Evolutionary conservation across 805 yeast genomes (phyloP).

Genomic region (Schwanniomyces occidentalis): DNA sequence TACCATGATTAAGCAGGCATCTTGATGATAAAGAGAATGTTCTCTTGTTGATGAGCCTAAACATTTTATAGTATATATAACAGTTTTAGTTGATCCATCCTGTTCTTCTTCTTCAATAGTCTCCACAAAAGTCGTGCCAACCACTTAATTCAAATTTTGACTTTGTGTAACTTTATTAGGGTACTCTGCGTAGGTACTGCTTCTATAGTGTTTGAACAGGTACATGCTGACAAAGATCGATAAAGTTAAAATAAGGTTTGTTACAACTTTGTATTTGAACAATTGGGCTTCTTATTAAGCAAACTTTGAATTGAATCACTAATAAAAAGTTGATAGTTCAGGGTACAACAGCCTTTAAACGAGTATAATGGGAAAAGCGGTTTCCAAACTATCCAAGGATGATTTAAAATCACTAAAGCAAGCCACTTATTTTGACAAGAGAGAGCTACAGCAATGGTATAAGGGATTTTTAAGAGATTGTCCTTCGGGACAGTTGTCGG

Average conservation of each 20-base stretch:
- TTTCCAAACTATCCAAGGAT: constrained; percentile 88
- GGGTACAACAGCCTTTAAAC: too few species aligned
- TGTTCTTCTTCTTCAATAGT: too few species aligned
- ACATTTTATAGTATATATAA: too few species aligned
- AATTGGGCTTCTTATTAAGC: too few species aligned
- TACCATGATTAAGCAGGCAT: constrained; percentile 37
- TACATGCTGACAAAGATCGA: too few species aligned
- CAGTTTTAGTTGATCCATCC: too few species aligned
- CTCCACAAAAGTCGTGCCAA: constrained; percentile 2
- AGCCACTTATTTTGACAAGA: constrained; percentile 86
- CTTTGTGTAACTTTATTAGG: background rate
- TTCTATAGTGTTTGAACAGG: too few species aligned
- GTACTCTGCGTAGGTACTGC: too few species aligned
- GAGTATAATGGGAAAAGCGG: constrained; percentile 92
- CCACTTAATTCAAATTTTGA: background rate
- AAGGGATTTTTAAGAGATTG: constrained; percentile 94
- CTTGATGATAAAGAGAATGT: constrained; percentile 3
- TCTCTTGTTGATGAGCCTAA: constrained; percentile 3
- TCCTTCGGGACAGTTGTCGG: constrained; percentile 83
- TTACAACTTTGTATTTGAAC: too few species aligned
- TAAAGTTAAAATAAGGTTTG: too few species aligned
- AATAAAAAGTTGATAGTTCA: too few species aligned
- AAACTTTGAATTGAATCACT: too few species aligned
- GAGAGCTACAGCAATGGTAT: constrained; percentile 98
- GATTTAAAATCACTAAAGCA: constrained; percentile 79